Percentiles rank a stretch among this genome's conserved stretches.
Conservation (phyloP, 768 basidiomycete genomes). For the Mycena sanguinolenta region DNA sequence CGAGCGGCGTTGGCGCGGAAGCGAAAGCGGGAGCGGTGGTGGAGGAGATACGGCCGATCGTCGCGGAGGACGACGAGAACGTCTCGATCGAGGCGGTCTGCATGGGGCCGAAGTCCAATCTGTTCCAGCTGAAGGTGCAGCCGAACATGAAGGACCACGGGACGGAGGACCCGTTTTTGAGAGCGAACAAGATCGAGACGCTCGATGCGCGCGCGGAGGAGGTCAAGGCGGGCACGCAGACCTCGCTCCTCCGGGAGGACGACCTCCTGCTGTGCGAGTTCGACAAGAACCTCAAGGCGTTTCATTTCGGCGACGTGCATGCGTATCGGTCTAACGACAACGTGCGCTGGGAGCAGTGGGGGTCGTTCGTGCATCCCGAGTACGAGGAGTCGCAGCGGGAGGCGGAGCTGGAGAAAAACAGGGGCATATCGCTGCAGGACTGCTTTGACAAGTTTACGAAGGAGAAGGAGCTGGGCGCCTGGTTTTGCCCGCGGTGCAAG, state of each 20-base stretch:
- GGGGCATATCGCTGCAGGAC: slow-evolving; percentile 84
- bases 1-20: slow-evolving; percentile 23
- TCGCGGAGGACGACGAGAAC: slow-evolving; percentile 59
- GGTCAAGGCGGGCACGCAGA: slow-evolving; percentile 42
- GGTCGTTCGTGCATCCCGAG: slow-evolving; percentile 80
- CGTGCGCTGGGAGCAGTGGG: slow-evolving; percentile 76
- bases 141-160: slow-evolving; percentile 70
- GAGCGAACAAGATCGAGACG: slow-evolving; percentile 60
- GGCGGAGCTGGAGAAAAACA: slow-evolving; percentile 65
- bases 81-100: slow-evolving; percentile 48
- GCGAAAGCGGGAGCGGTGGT: slow-evolving; percentile 51
- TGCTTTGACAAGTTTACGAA: slow-evolving; percentile 96
- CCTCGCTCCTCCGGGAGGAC: slow-evolving; percentile 72
- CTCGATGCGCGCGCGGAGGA: slow-evolving; percentile 69
- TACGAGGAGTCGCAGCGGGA: slow-evolving; percentile 69
- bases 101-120: slow-evolving; percentile 71
- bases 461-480: slow-evolving; percentile 94
- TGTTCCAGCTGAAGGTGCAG: slow-evolving; percentile 74
- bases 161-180: slow-evolving; percentile 55
- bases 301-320: slow-evolving; percentile 79
- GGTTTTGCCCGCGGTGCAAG: slow-evolving; percentile 99
- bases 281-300: slow-evolving; percentile 79
- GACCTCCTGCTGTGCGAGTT: slow-evolving; percentile 90
- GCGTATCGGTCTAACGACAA: slow-evolving; percentile 22
- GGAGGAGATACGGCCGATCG: slow-evolving; percentile 58